Evolutionary conservation across 2,329 filamentous ascomycete species (phyloP).

Genomic region (Ophiostoma australiae): DNA sequence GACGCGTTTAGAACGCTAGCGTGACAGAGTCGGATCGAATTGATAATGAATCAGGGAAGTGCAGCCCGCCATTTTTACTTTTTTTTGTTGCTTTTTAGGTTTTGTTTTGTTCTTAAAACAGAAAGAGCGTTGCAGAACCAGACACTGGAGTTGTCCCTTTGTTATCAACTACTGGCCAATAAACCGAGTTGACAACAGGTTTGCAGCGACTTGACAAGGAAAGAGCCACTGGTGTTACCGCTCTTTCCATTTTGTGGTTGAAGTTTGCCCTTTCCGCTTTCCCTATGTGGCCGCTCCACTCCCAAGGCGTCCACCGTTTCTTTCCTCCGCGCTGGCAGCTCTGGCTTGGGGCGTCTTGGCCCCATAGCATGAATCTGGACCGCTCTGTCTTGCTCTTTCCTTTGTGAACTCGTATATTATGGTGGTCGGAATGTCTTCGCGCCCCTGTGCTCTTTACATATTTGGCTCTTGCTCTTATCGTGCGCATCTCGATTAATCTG

Average conservation of each 20-base stretch:
- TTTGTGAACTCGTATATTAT: too few species aligned
- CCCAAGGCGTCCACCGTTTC: not conserved
- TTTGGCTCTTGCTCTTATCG: not conserved
- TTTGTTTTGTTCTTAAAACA: not conserved
- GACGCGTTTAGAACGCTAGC: slow-evolving; percentile 5
- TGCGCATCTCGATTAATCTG: not conserved
- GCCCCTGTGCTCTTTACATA: not conserved
- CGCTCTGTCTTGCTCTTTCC: slow-evolving; percentile 6
- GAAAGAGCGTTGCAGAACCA: slow-evolving; percentile 10
- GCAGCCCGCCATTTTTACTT: not conserved
- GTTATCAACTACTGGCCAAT: not conserved
- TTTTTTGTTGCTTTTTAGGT: not conserved
- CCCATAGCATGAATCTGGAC: slow-evolving; percentile 3
- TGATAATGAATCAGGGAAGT: not conserved
- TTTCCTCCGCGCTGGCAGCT: not conserved
- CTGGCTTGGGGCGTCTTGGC: not conserved
- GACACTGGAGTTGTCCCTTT: not conserved
- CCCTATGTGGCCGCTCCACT: not conserved
- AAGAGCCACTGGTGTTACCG: slow-evolving; percentile 1
- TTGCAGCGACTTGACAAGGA: not conserved
- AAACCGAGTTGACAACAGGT: not conserved
- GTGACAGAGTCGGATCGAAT: not conserved
- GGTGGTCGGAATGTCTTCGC: not conserved
- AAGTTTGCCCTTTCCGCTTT: not conserved
- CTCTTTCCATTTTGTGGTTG: not conserved